Conservation (phyloP, 805 yeast species). For the Huiozyma sinensis region DNA sequence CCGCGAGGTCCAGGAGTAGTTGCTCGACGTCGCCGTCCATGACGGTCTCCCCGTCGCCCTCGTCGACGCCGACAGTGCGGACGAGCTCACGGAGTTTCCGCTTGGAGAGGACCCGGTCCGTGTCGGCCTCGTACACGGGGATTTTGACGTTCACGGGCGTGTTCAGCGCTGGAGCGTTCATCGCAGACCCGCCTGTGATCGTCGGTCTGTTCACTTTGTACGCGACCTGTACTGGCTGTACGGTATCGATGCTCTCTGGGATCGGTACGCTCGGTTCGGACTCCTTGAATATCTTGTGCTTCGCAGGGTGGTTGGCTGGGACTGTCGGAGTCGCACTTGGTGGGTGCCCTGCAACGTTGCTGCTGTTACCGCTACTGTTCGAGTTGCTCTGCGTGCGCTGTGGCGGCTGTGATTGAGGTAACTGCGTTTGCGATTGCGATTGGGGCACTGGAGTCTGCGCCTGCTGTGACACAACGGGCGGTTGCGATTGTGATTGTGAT, state of each 20-base stretch:
- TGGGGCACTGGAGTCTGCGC: slow-evolving; percentile 8
- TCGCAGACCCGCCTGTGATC: slow-evolving; percentile 72
- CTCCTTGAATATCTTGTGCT: slow-evolving; percentile 27
- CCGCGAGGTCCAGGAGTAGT: slow-evolving; percentile 80
- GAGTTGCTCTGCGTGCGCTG: neutral
- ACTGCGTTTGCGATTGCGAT: slow-evolving; percentile 5
- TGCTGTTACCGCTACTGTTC: neutral
- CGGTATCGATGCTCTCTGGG: slow-evolving; percentile 57
- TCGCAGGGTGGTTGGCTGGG: slow-evolving; percentile 30
- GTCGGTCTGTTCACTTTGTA: slow-evolving; percentile 71
- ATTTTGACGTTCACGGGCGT: slow-evolving; percentile 66
- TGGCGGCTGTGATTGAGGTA: slow-evolving; percentile 7
- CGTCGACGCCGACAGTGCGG: slow-evolving; percentile 69
- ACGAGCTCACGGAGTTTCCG: slow-evolving; percentile 84
- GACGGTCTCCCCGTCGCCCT: slow-evolving; percentile 81
- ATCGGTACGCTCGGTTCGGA: slow-evolving; percentile 58
- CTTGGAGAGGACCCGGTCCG: slow-evolving; percentile 76
- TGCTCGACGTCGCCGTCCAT: slow-evolving; percentile 97
- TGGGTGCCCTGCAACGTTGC: slow-evolving; percentile 20
- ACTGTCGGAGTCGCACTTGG: slow-evolving; percentile 39
- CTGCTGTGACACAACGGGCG: slow-evolving; percentile 11
- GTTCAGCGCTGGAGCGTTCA: slow-evolving; percentile 56
- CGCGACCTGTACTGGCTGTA: slow-evolving; percentile 42
- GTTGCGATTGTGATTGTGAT: slow-evolving; percentile 6
- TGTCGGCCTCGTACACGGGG: slow-evolving; percentile 74